These are phyloP conservation scores for Trichoderma sp. DNA, from an alignment of 2,329 filamentous ascomycete species.

Conservation along the genomic window DNA sequence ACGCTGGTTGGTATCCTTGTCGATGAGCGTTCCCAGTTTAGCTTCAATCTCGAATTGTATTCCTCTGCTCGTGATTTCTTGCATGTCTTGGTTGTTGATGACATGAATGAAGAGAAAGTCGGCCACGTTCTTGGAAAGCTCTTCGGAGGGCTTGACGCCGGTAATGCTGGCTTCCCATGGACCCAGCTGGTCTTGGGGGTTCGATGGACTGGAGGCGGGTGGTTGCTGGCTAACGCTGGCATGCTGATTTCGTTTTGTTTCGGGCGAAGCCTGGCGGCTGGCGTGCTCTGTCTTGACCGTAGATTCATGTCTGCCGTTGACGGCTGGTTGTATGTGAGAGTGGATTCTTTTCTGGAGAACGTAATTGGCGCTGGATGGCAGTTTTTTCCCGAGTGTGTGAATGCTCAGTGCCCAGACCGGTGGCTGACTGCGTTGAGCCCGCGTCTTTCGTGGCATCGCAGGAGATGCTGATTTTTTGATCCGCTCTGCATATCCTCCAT, in stretches of 20 bases:
- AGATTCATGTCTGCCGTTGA: slow-evolving; percentile 46
- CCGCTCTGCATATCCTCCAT: slow-evolving; percentile 43
- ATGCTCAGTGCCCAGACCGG: slow-evolving; percentile 56
- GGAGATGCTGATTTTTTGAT: slow-evolving; percentile 40
- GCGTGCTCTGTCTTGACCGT: slow-evolving; percentile 38
- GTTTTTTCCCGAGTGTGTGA: slow-evolving; percentile 41
- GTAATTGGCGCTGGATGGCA: slow-evolving; percentile 51
- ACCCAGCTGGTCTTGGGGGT: slow-evolving; percentile 49
- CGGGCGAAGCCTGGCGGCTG: slow-evolving; percentile 54
- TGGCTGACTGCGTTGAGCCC: slow-evolving; percentile 42
- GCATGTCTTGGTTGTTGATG: slow-evolving; percentile 66
- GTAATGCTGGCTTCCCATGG: slow-evolving; percentile 71
- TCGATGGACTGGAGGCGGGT: slow-evolving; percentile 34
- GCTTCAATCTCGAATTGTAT: slow-evolving; percentile 92
- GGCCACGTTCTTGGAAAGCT: slow-evolving; percentile 74
- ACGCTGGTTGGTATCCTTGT: slow-evolving; percentile 71
- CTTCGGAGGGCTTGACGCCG: slow-evolving; percentile 71
- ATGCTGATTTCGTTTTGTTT: slow-evolving; percentile 45
- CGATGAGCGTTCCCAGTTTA: slow-evolving; percentile 82
- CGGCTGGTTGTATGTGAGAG: slow-evolving; percentile 34
- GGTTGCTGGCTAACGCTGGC: slow-evolving; percentile 34
- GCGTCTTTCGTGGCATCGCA: slow-evolving; percentile 46
- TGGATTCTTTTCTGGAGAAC: slow-evolving; percentile 48
- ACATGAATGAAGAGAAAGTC: slow-evolving; percentile 80
- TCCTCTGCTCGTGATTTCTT: slow-evolving; percentile 64